Base-by-base conservation (phyloP, 805 yeast species). In the Hanseniaspora taiwanica region DNA sequence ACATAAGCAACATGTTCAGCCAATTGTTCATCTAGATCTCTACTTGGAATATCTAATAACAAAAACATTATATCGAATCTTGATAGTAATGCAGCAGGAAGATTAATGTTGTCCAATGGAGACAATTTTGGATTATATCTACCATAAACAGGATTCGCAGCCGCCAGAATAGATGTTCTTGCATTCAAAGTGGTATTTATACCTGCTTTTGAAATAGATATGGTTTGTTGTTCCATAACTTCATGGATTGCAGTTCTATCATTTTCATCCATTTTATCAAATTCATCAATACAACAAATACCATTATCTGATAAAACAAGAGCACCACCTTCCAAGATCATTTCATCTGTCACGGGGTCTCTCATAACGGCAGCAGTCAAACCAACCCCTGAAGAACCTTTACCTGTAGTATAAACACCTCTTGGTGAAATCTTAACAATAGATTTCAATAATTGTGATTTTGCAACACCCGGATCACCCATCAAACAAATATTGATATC, bases 381-480 rank as follows among this genome's bases (percentile, higher is more conserved):
- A 65, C 98, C 98, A 36, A 91, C 98, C 42, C 98, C 98, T 0
- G 98, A 91, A 3, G 96, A 86, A 59, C 98, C 98, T 54, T 94
- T 77, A 64, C 98, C 98, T 1, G 98, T 91, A 7, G 98, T 91
- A 60, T 91, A 91, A 23, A 91, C 93, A 38, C 95, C 93, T 55
- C 97, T 72, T 23, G 98, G 98, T 3, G 97, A 91, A 40, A 91
- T 81, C 52, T 87, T 85, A 44, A 85, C 72, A 48, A 91, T 84
- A 25, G 93, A 81, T 58, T 91, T 91, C 47, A 91, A 68, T 54
- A 91, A 67, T 69, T 91, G 98, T 2, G 97, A 91, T 63, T 91
- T 91, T 54, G 98, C 98, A 40, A 91, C 98, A 69, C 98, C 98
- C 33, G 98, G 98, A 56, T 91, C 98, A 52, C 98, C 98, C 96